phyloP scores from a whole-genome alignment of 1,284 basidiomycete species.

The Leucoagaricus sp. region DNA sequence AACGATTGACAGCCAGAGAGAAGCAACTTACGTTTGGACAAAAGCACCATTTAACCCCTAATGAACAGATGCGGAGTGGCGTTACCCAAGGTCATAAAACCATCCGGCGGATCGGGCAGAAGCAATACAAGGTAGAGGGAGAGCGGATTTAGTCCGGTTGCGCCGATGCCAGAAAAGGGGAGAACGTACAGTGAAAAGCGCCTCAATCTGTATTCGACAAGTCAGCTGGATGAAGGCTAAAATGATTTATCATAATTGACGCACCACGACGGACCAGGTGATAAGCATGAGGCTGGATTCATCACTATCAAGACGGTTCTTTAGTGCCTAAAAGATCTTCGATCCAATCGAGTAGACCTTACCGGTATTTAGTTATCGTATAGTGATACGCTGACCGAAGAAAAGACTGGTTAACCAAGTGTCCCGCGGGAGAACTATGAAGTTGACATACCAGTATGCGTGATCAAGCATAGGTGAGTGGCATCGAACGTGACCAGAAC shows the following conservation, averaged over 20 bases:
- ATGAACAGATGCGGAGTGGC: background rate
- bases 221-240: background rate
- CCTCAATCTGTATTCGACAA: conserved; percentile 25
- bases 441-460: conserved; percentile 31
- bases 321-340: background rate
- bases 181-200: conserved; percentile 24
- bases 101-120: background rate
- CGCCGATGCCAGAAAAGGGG: background rate
- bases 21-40: conserved; percentile 45
- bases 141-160: background rate
- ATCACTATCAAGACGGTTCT: conserved; percentile 9
- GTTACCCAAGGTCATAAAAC: background rate
- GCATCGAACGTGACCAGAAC: conserved; percentile 36
- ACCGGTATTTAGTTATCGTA: conserved; percentile 38
- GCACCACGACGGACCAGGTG: conserved; percentile 16
- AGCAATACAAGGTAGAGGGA: background rate
- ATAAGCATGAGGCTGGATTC: conserved; percentile 12
- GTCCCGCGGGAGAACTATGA: background rate
- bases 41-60: conserved; percentile 53
- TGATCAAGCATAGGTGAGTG: conserved; percentile 37
- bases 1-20: background rate
- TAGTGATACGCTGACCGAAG: conserved; percentile 48
- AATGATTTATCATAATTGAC: background rate
- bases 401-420: background rate
- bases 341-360: conserved; percentile 15